Conservation (phyloP, 305 asterid genomes). For the Fraxinus baroniana region DNA sequence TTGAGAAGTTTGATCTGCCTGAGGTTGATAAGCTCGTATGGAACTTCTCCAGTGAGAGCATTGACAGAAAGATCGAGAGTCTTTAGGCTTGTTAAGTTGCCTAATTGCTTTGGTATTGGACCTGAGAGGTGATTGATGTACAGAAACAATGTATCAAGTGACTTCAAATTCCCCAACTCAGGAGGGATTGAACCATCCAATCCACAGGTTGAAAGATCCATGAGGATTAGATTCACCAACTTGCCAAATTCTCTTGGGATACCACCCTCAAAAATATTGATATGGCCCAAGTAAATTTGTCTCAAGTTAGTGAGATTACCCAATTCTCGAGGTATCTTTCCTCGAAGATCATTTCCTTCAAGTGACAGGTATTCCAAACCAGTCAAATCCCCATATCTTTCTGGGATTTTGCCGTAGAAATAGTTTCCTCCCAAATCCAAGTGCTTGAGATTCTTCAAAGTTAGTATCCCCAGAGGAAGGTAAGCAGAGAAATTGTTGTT, state of each 20-base stretch:
- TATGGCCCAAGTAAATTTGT: constrained; percentile 72
- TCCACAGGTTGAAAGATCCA: constrained; percentile 77
- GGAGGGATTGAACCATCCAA: constrained; percentile 72
- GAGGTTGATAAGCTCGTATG: constrained; percentile 60
- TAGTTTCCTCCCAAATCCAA: constrained; percentile 89
- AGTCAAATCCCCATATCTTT: constrained; percentile 52
- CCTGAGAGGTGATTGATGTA: constrained; percentile 72
- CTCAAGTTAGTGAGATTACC: constrained; percentile 79
- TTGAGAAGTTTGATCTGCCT: constrained; percentile 58
- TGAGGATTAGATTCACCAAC: constrained; percentile 51
- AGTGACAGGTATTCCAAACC: constrained; percentile 70
- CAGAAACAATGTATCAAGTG: constrained; percentile 68
- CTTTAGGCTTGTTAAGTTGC: constrained; percentile 63
- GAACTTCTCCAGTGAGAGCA: constrained; percentile 76
- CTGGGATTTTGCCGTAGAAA: constrained; percentile 66
- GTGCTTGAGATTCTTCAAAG: constrained; percentile 59
- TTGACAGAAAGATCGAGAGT: constrained; percentile 84
- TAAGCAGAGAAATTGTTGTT: constrained; percentile 71
- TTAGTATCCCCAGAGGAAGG: constrained; percentile 59
- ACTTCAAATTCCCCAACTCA: constrained; percentile 67
- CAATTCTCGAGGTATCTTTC: constrained; percentile 65
- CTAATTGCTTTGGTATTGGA: constrained; percentile 66
- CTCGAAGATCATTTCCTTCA: constrained; percentile 76
- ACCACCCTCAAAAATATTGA: constrained; percentile 67
- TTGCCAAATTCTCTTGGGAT: constrained; percentile 86